Conservation (phyloP, 495 filamentous ascomycete genomes). For the Tuber melanosporum region DNA sequence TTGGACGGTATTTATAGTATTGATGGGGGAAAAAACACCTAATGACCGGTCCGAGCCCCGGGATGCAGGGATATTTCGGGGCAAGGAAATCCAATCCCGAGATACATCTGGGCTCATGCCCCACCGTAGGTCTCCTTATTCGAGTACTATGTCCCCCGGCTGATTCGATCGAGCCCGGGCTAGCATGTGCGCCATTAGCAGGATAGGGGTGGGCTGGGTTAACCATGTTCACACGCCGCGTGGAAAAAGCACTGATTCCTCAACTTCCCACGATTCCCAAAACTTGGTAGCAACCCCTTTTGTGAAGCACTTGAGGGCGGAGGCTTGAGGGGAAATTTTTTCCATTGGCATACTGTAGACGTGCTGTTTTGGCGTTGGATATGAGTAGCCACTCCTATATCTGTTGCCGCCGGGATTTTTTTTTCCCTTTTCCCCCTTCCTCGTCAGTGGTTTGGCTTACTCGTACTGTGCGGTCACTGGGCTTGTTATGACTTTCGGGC, state of each 20-base stretch:
- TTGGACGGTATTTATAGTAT: not conserved
- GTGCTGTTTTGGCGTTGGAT: conserved; percentile 5
- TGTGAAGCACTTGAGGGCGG: not conserved
- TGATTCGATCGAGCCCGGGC: not conserved
- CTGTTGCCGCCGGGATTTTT: not conserved
- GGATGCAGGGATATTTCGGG: not conserved
- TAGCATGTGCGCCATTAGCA: not conserved
- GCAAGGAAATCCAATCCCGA: not conserved
- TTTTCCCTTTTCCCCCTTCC: not conserved
- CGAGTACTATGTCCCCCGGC: not conserved
- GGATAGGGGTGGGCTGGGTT: not conserved
- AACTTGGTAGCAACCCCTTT: not conserved
- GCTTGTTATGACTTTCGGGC: not conserved
- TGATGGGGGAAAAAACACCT: not conserved
- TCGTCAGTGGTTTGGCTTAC: not conserved
- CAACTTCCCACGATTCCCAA: not conserved
- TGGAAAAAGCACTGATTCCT: conserved; percentile 2
- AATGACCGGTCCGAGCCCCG: not conserved
- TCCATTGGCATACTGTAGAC: not conserved
- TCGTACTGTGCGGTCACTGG: not conserved
- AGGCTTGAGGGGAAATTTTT: not conserved
- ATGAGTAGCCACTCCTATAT: not conserved
- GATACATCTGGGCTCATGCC: not conserved
- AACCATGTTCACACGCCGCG: not conserved
- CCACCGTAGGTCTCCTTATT: not conserved